Evolutionary conservation across 345 rosid species (phyloP), one percentile per base, ranked within the genome.

Genomic region (Eucalyptus cloeziana): DNA sequence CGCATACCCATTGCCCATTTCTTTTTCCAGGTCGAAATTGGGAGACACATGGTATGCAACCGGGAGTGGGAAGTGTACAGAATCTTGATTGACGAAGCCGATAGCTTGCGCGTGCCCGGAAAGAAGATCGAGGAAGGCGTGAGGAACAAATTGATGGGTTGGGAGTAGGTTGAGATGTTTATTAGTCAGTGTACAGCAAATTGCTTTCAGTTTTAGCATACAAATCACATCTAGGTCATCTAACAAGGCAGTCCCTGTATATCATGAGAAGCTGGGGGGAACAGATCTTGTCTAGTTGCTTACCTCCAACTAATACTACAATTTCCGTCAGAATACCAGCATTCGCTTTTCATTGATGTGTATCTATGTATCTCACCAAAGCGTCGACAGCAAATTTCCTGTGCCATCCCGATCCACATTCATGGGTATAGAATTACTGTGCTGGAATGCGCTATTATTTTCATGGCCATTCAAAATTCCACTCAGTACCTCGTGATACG

Each of bases 11-110:
- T 51, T 4, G 67, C 2, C 10, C 27, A 17, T 43, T 33, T 37
- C 37, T 14, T 79, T 52, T 91, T n/a, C 17, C 91, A 98, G 99
- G 99, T 98, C 85, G 99, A 97, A 90, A 95, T 97, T 51, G 95
- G 94, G 86, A 95, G 99, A 91, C 94, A 92, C 81, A 79, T 96
- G 93, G 94, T 91, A 12, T 96, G 95, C 88, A 96, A 92, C 88
- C 91, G 98, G 56, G 99, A 98, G 92, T 98, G 96, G 91, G 99
- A 98, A 89, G 99, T 98, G 49, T 98, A 98, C 91, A 94, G 96
- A 89, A 94, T 98, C 89, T 90, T 95, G 89, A 94, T 98, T 22
- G 95, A 95, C 50, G 99, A 98, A 92, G 96, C 95, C 83, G 97
- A 95, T 40, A 92, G 94, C 89, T 91, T 93, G 88, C 67, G 93